These are phyloP conservation scores for Forsythia suspensa DNA, from an alignment of 257 asterid genomes.

Conservation along the genomic window DNA sequence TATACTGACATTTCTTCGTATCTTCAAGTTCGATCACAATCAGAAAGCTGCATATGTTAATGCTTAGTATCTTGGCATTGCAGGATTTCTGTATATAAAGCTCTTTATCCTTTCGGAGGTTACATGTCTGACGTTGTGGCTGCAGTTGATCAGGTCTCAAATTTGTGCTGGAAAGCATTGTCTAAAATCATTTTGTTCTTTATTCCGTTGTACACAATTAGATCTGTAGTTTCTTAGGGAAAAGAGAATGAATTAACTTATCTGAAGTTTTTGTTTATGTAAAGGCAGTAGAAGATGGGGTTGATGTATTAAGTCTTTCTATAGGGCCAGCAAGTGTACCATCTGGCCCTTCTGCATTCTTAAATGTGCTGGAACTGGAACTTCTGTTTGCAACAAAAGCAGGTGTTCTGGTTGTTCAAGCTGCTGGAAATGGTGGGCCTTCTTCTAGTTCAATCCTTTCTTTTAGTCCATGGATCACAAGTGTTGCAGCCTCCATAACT, in stretches of 20 bases:
- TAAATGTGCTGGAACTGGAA: conserved; percentile 55
- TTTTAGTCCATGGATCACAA: conserved; percentile 73
- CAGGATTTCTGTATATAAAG: conserved; percentile 75
- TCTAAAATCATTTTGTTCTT: neutral
- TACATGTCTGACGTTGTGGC: conserved; percentile 79
- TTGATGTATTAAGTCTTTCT: conserved; percentile 67
- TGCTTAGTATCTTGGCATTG: neutral
- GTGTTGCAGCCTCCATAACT: conserved; percentile 64
- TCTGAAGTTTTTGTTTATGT: conserved; percentile 2
- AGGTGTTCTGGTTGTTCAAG: conserved; percentile 70
- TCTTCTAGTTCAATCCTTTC: conserved; percentile 57
- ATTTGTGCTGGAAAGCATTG: neutral
- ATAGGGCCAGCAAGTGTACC: conserved; percentile 66
- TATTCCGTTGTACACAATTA: neutral
- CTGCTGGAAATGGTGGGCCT: conserved; percentile 75
- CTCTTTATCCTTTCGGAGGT: conserved; percentile 62
- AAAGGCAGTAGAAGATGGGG: conserved; percentile 89
- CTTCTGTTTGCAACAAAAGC: conserved; percentile 65
- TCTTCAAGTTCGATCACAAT: neutral
- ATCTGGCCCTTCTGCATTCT: conserved; percentile 53
- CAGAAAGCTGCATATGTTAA: neutral
- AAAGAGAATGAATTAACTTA: neutral
- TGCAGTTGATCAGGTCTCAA: conserved; percentile 66
- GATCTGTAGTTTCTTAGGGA: neutral
- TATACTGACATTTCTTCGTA: neutral